Evolutionary conservation across 2,329 filamentous ascomycete genomes (phyloP).

Genomic region (Graphilbum ipis-grandicollis): DNA sequence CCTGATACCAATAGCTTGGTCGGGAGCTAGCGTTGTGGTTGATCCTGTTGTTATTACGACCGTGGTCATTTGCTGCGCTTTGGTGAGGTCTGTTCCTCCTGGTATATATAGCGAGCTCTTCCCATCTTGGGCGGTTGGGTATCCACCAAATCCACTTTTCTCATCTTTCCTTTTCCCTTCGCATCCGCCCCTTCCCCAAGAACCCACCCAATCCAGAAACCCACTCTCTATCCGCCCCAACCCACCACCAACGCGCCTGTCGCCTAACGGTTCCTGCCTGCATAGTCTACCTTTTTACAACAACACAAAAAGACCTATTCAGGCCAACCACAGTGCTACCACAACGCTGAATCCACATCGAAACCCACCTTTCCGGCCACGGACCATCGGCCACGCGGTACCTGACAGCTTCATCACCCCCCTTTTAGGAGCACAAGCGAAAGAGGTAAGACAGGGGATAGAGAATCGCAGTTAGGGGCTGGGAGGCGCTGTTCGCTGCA

Average conservation of each 20-base stretch:
- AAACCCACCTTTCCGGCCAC: slow-evolving; percentile 9
- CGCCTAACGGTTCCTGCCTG: slow-evolving; percentile 1
- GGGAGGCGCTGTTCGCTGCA: too few relatives aligned
- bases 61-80: neutral
- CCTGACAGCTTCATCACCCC: slow-evolving; percentile 8
- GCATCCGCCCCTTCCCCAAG: slow-evolving; percentile 4
- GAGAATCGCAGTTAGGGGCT: too few relatives aligned
- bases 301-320: neutral
- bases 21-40: too few relatives aligned
- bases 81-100: neutral
- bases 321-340: slow-evolving; percentile 6
- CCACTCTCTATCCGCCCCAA: slow-evolving; percentile 5
- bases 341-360: slow-evolving; percentile 6
- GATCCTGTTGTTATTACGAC: neutral
- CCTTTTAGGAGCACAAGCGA: neutral
- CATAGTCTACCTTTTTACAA: too few relatives aligned
- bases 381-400: slow-evolving; percentile 6
- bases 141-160: slow-evolving; percentile 9
- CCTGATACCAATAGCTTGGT: too few relatives aligned
- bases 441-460: neutral
- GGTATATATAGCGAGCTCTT: slow-evolving; percentile 6
- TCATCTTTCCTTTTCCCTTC: slow-evolving; percentile 1
- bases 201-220: too few relatives aligned
- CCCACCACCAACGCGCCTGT: slow-evolving; percentile 6
- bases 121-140: slow-evolving; percentile 4